Base-by-base conservation (phyloP, 768 basidiomycete species). In the Hebeloma cylindrosporum region DNA sequence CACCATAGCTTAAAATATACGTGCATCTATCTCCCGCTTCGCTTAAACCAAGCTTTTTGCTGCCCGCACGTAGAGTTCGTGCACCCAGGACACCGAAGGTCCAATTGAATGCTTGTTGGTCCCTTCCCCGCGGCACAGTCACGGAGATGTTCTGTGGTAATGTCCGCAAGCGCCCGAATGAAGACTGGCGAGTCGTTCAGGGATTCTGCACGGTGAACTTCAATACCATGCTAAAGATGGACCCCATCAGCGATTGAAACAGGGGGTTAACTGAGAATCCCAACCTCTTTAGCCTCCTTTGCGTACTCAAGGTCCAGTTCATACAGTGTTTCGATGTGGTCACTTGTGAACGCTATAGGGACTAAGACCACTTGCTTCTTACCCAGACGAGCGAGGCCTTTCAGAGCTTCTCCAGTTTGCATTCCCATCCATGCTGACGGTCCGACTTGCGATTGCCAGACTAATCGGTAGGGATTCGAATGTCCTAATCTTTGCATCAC, bases 361-460 rank as follows among this genome's bases (percentile, higher is more conserved):
- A 99, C 82, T 28, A 98, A 71, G 44, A 97, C 75, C 3, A 77
- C 83, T 50, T 83, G 79, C 63, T 88, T 90, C 62, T 75, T 79
- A 22, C 86, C 87, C 29, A 89, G 69, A 13, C 83, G 78, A 40
- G 86, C 85, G 31, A 90, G 74, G 13, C 88, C 89, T 73, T 96
- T 92, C 61, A 99, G 70, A 33, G 93, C 89, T 41, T 91, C 93
- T 13, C 79, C 74, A 2, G 96, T 99, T 65, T 97, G 93, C 72
- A 92, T 93, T 3, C 96, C 96, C 80, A 98, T 90, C 96, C 96
- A 98, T 14, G 94, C 89, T 27, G 85, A 87, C 3, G 96, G 96
- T 3, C 96, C 96, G 35, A 99, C 96, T 65, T 98, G 88, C 5
- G 86, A 90, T 71, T 99, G 96, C 96, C 96, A 99, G 1, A 94